Evolutionary conservation across 1,139 yeast genomes (phyloP).

Genomic region (Yamadazyma buinensis): DNA sequence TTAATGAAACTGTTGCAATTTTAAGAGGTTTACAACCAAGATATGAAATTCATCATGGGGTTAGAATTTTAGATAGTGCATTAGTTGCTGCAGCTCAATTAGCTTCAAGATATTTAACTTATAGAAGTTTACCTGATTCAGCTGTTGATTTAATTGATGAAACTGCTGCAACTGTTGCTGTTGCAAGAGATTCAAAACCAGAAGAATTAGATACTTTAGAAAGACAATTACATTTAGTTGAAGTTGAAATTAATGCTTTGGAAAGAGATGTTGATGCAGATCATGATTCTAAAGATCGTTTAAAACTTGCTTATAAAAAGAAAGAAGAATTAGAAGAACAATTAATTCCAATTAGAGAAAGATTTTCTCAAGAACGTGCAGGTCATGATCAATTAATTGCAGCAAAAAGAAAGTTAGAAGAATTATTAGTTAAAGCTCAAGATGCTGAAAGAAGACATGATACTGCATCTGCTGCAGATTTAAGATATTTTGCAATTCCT

Average conservation of each 20-base stretch:
- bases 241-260: conserved; percentile 93
- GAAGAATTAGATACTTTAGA: conserved; percentile 93
- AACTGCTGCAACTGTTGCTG: conserved; percentile 96
- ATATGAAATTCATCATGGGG: conserved; percentile 98
- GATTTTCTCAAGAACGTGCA: conserved; percentile 82
- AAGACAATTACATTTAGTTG: conserved; percentile 84
- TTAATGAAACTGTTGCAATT: conserved; percentile 90
- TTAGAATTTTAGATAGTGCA: conserved; percentile 92
- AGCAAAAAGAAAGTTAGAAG: conserved; percentile 88
- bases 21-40: conserved; percentile 94
- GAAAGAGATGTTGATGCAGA: conserved; percentile 96
- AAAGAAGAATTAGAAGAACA: conserved; percentile 84
- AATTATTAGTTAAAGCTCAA: conserved; percentile 83
- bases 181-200: conserved; percentile 96
- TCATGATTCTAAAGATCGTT: conserved; percentile 78
- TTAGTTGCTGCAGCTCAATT: conserved; percentile 92
- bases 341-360: conserved; percentile 78
- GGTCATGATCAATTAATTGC: conserved; percentile 88
- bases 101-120: conserved; percentile 91
- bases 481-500: conserved; percentile 95
- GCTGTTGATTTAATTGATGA: conserved; percentile 97
- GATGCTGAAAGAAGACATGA: conserved; percentile 98
- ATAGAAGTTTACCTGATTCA: conserved; percentile 94
- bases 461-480: conserved; percentile 91
- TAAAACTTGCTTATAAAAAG: conserved; percentile 70